phyloP scores from a whole-genome alignment of 192 early-diverging fungal genomes.

The Rhizoclosmatium globosum region DNA sequence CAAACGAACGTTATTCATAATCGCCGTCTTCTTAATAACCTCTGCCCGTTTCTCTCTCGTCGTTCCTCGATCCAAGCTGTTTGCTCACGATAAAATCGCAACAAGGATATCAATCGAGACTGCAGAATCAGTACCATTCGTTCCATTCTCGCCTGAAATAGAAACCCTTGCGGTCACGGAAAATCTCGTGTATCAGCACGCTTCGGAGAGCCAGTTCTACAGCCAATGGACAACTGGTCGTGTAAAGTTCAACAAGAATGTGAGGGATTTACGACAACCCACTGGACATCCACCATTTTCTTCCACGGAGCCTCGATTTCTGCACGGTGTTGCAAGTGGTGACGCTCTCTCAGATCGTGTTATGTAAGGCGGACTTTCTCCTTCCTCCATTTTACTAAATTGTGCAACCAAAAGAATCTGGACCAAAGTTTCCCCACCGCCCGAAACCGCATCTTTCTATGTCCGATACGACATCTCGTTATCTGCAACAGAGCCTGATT shows the following conservation, averaged over 20 bases:
- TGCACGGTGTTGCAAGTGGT: slow-evolving; percentile 49
- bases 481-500: neutral
- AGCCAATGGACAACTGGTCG: neutral
- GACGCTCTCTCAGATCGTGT: slow-evolving; percentile 42
- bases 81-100: neutral
- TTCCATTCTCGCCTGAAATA: neutral
- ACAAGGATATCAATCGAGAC: neutral
- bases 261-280: neutral
- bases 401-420: slow-evolving; percentile 31
- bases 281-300: neutral
- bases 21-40: slow-evolving; percentile 17
- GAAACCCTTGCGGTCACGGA: slow-evolving; percentile 12
- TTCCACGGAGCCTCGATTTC: slow-evolving; percentile 18
- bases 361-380: slow-evolving; percentile 34
- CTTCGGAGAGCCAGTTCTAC: slow-evolving; percentile 11
- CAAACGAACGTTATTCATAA: slow-evolving; percentile 22
- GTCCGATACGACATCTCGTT: slow-evolving; percentile 39
- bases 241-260: slow-evolving; percentile 14
- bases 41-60: slow-evolving; percentile 16
- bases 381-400: neutral
- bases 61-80: neutral
- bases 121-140: no score
- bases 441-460: slow-evolving; percentile 2
- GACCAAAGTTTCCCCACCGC: slow-evolving; percentile 44
- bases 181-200: slow-evolving; percentile 34